These are phyloP conservation scores for Rhododendron griersonianum DNA, from an alignment of 148 eudicot species.

Conservation along the genomic window DNA sequence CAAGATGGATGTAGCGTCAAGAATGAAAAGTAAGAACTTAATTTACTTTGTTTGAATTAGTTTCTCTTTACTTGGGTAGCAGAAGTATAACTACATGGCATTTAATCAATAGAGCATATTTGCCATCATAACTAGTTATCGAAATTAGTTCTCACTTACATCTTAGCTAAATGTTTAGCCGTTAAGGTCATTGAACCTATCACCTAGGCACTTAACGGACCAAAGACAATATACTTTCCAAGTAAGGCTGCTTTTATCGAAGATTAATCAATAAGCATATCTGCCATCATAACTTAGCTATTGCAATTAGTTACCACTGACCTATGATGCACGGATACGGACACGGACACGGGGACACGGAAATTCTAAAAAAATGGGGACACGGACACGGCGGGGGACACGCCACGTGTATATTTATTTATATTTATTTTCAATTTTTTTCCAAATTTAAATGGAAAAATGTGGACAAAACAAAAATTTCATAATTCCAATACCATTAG, in stretches of 20 bases:
- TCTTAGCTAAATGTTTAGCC: not conserved
- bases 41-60: not conserved
- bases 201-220: not conserved
- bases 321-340: no score
- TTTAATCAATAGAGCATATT: slow-evolving; percentile 6
- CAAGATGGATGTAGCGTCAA: no score
- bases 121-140: not conserved
- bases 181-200: not conserved
- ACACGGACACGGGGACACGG: no score
- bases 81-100: not conserved
- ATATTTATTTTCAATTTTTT: no score
- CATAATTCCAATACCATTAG: no score
- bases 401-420: no score
- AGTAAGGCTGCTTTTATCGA: not conserved
- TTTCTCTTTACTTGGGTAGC: not conserved
- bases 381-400: no score
- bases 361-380: no score
- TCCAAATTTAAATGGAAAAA: no score
- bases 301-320: not conserved
- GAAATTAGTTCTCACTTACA: not conserved
- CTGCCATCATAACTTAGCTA: not conserved
- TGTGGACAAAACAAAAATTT: no score
- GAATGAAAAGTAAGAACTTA: not conserved
- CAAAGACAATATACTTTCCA: not conserved
- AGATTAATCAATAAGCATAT: slow-evolving; percentile 8